phyloP scores from a whole-genome alignment of 768 basidiomycete species.

The Leccinum aurantiacum region DNA sequence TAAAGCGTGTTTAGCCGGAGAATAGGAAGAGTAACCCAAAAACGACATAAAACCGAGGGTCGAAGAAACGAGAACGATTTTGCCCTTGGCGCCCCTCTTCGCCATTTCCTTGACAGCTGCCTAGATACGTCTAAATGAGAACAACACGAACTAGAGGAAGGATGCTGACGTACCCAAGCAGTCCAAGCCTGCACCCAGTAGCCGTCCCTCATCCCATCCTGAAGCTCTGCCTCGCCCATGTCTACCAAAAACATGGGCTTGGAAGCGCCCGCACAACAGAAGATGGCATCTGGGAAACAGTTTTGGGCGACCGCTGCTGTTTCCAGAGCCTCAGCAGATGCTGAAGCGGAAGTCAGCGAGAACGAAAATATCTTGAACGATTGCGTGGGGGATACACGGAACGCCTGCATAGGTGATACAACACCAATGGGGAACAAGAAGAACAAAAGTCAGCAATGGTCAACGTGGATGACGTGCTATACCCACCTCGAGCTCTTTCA shows the following conservation, averaged over 20 bases:
- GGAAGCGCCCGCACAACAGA: constrained; percentile 75
- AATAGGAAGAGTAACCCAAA: constrained; percentile 76
- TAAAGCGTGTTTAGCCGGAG: constrained; percentile 83
- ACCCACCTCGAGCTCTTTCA: constrained; percentile 64
- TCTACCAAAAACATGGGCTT: constrained; percentile 78
- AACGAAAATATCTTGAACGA: constrained; percentile 65
- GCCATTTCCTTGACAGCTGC: constrained; percentile 68
- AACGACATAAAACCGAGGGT: constrained; percentile 74
- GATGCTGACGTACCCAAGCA: constrained; percentile 36
- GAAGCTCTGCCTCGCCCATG: constrained; percentile 56
- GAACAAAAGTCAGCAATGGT: neutral
- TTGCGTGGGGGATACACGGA: constrained; percentile 57
- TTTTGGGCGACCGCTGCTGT: constrained; percentile 58
- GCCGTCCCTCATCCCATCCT: constrained; percentile 37
- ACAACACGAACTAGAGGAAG: neutral
- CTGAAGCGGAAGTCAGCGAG: constrained; percentile 52
- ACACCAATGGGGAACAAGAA: neutral
- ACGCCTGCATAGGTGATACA: constrained; percentile 37
- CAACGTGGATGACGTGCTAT: too few relatives aligned
- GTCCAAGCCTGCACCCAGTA: constrained; percentile 49
- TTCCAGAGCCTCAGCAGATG: constrained; percentile 61
- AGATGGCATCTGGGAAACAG: constrained; percentile 69
- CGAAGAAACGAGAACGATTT: constrained; percentile 76
- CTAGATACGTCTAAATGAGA: constrained; percentile 35
- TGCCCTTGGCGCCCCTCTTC: constrained; percentile 54